Evolutionary conservation across 1,284 basidiomycete genomes (phyloP).

Genomic region (Heliocybe sulcata): DNA sequence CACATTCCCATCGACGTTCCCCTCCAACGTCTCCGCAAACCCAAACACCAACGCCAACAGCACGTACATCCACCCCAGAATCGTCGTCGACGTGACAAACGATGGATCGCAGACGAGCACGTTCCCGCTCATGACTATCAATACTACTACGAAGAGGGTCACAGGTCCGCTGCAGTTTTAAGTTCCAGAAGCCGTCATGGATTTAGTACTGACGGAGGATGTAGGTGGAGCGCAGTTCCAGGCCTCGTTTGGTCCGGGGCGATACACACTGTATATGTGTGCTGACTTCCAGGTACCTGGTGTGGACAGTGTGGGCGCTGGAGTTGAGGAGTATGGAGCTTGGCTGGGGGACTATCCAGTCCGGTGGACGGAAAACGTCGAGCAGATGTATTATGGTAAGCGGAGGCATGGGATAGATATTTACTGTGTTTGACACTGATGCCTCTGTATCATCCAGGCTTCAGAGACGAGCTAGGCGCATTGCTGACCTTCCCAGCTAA

Average conservation of each 20-base stretch:
- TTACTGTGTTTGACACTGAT: too few species aligned
- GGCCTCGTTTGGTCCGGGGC: conserved; percentile 46
- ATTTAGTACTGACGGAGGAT: background rate
- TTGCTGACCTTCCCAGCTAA: conserved; percentile 42
- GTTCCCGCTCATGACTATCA: conserved; percentile 34
- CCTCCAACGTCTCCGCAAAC: background rate
- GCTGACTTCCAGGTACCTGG: conserved; percentile 53
- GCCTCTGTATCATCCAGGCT: conserved; percentile 16
- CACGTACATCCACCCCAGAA: conserved; percentile 27
- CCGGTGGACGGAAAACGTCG: conserved; percentile 33
- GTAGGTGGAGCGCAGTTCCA: conserved; percentile 30
- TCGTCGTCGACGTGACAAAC: conserved; percentile 51
- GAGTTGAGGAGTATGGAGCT: conserved; percentile 43
- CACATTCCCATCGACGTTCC: conserved; percentile 33
- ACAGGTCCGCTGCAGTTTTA: conserved; percentile 16
- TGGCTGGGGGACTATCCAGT: conserved; percentile 47
- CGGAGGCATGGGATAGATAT: too few species aligned
- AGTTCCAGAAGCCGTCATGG: conserved; percentile 8
- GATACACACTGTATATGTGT: conserved; percentile 53
- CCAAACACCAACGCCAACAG: conserved; percentile 11
- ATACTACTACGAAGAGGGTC: conserved; percentile 39
- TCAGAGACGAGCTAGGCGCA: conserved; percentile 37
- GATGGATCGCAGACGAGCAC: conserved; percentile 47
- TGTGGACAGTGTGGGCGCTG: conserved; percentile 29
- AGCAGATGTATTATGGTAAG: conserved; percentile 42